These are phyloP conservation scores for Lippia alba DNA, from an alignment of 305 asterid species.

Conservation along the genomic window DNA sequence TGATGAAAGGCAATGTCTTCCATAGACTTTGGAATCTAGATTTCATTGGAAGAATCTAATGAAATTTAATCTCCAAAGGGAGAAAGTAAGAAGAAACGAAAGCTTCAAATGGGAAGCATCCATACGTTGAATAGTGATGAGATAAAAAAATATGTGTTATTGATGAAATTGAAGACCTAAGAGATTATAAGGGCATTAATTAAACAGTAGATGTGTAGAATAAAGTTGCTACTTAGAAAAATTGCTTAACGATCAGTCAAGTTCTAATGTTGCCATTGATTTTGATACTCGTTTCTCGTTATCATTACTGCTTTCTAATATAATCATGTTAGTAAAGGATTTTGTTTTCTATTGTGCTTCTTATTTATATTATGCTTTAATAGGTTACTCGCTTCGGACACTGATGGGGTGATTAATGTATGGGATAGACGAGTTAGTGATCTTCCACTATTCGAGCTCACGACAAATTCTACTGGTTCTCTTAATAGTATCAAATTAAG, in stretches of 20 bases:
- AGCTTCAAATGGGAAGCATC: background rate
- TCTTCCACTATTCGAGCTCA: constrained; percentile 80
- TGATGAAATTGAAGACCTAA: constrained; percentile 1
- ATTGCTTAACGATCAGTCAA: constrained; percentile 13
- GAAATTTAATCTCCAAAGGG: constrained; percentile 3
- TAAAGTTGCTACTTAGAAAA: background rate
- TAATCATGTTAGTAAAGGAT: constrained; percentile 24
- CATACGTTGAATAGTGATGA: constrained; percentile 20
- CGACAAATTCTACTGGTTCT: constrained; percentile 59
- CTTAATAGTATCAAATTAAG: constrained; percentile 80
- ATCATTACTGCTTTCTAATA: background rate
- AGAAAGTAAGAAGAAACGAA: background rate
- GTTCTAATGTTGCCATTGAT: constrained; percentile 19
- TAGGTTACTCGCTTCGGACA: constrained; percentile 91
- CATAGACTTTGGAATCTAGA: constrained; percentile 20
- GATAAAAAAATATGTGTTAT: background rate
- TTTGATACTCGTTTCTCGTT: constrained; percentile 19
- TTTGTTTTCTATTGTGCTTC: constrained; percentile 21
- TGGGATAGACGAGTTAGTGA: constrained; percentile 92
- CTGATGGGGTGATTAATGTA: constrained; percentile 69
- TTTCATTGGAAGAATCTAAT: constrained; percentile 18
- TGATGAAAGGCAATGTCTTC: constrained; percentile 14
- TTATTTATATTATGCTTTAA: constrained; percentile 37
- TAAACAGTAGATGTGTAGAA: constrained; percentile 3
- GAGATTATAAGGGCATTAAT: constrained; percentile 12